A percentile compares a stretch with the other conserved stretches of the same genome.
Evolutionary conservation across 75 land plant species (phyloP).

Genomic region (Pinus tabuliformis): DNA sequence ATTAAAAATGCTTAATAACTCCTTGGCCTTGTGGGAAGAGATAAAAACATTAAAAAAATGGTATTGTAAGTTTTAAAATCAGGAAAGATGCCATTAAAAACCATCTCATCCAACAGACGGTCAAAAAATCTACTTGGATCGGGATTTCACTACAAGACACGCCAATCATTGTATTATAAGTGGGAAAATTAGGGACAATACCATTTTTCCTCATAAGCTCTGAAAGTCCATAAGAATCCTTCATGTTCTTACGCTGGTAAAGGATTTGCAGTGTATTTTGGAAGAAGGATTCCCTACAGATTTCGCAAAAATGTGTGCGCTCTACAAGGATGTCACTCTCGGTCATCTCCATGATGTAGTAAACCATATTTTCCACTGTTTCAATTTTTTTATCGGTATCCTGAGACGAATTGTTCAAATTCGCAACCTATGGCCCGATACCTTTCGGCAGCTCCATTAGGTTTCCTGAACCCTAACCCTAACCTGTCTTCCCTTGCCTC

Average conservation of each 20-base stretch:
- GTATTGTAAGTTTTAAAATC: slow-evolving; percentile 16
- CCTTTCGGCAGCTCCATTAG: not conserved
- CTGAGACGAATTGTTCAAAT: not conserved
- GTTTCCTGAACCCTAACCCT: not conserved
- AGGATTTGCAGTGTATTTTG: no score
- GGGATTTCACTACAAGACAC: no score
- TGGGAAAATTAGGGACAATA: no score
- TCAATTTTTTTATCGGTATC: not conserved
- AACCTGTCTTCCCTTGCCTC: not conserved
- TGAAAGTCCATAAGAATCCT: no score
- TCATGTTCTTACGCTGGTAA: no score
- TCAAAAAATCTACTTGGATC: not conserved
- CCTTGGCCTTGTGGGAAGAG: not conserved
- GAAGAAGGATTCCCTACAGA: slow-evolving; percentile 37
- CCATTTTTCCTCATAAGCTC: no score
- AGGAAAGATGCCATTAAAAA: slow-evolving; percentile 16
- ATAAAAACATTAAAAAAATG: slow-evolving; percentile 13
- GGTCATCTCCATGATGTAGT: slow-evolving; percentile 63
- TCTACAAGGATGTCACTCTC: slow-evolving; percentile 72
- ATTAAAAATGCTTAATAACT: not conserved
- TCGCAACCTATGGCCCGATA: not conserved
- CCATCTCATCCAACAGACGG: slow-evolving; percentile 15
- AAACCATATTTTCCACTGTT: not conserved
- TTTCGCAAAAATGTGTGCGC: slow-evolving; percentile 86
- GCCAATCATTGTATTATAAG: no score